phyloP scores from a whole-genome alignment of 2,329 filamentous ascomycete genomes.

The Colletotrichum sp. region DNA sequence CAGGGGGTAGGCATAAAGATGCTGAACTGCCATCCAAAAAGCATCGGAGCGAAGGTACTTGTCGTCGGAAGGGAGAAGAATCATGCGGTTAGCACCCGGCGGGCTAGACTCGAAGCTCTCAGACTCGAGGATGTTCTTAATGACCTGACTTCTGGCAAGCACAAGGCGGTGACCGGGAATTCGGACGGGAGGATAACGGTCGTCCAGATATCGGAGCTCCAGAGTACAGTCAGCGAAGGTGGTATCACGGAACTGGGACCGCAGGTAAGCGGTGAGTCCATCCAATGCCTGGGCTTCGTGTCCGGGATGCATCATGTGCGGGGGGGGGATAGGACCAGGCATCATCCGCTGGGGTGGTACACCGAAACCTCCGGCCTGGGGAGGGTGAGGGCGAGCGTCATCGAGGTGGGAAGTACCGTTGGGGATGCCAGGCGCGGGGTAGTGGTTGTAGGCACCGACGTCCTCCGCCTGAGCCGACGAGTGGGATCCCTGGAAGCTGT shows the following conservation, averaged over 20 bases:
- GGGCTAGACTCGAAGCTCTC: constrained; percentile 20
- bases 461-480: constrained; percentile 57
- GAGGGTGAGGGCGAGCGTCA: constrained; percentile 28
- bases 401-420: constrained; percentile 38
- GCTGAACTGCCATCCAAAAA: constrained; percentile 62
- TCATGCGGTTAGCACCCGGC: constrained; percentile 35
- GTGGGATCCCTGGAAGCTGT: constrained; percentile 68
- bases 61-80: constrained; percentile 55
- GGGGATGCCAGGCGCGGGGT: constrained; percentile 41
- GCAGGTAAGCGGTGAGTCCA: constrained; percentile 43
- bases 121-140: constrained; percentile 29
- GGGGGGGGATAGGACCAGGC: constrained; percentile 29
- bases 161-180: constrained; percentile 62
- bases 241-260: constrained; percentile 41
- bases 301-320: constrained; percentile 23
- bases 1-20: constrained; percentile 61
- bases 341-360: constrained; percentile 33
- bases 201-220: constrained; percentile 49
- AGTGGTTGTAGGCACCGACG: constrained; percentile 44
- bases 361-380: constrained; percentile 1
- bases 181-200: constrained; percentile 39
- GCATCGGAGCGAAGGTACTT: constrained; percentile 60
- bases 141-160: constrained; percentile 55
- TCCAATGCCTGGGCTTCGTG: constrained; percentile 30
- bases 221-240: constrained; percentile 50